Percentiles rank a stretch among this genome's conserved stretches.
These are phyloP conservation scores for Nakaseomyces bracarensis DNA, from an alignment of 1,139 yeast species.

Conservation along the genomic window DNA sequence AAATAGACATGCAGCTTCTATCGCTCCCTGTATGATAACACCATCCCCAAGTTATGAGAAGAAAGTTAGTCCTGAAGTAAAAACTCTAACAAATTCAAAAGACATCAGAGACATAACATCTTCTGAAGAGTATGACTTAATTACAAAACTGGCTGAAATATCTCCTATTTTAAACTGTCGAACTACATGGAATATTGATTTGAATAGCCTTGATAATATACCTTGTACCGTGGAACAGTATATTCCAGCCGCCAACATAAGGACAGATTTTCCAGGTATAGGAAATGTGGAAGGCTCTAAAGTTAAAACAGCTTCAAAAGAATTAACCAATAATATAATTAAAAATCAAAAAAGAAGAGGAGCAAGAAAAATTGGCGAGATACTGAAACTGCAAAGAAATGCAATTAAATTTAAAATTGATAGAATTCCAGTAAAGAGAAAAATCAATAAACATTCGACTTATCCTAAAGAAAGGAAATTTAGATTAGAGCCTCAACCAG, in stretches of 20 bases:
- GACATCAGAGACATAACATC: conserved; percentile 11
- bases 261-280: neutral
- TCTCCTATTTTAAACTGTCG: conserved; percentile 17
- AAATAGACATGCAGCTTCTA: neutral
- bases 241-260: neutral
- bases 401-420: neutral
- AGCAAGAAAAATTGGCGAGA: neutral
- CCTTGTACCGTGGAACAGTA: neutral
- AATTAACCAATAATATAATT: neutral
- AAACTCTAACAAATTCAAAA: conserved; percentile 11
- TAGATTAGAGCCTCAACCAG: conserved; percentile 8
- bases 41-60: neutral
- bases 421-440: neutral
- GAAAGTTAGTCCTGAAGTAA: neutral
- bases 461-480: neutral
- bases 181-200: neutral
- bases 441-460: neutral
- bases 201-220: neutral
- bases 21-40: neutral
- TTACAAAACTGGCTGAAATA: conserved; percentile 6
- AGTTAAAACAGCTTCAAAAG: too few relatives aligned
- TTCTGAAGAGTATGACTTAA: neutral
- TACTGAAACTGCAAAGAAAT: neutral
- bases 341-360: neutral
- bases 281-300: too few relatives aligned